A percentile compares a stretch with the other conserved stretches of the same genome.
These are phyloP conservation scores for Haplosporangium sp. DNA, from an alignment of 371 early-diverging fungal genomes.

Conservation along the genomic window DNA sequence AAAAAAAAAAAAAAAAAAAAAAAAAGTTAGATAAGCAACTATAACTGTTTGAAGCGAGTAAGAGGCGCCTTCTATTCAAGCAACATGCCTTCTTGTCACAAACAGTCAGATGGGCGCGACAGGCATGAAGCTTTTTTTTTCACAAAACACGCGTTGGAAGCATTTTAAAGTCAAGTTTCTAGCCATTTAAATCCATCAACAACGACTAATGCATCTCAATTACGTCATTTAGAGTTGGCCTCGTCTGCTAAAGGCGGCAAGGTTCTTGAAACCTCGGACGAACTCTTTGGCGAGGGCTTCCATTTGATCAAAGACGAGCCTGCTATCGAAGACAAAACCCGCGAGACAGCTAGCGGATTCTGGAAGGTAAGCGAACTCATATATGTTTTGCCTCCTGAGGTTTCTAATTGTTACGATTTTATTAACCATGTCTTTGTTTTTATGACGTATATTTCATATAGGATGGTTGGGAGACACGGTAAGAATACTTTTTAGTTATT, in stretches of 20 bases:
- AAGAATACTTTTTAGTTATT: neutral
- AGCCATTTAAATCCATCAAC: neutral
- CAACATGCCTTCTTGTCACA: too few species aligned
- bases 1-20: too few species aligned
- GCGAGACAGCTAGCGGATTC: constrained; percentile 46
- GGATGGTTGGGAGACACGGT: constrained; percentile 88
- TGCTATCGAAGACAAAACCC: constrained; percentile 64
- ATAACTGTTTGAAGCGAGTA: too few species aligned
- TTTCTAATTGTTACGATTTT: neutral
- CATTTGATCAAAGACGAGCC: constrained; percentile 79
- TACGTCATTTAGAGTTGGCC: constrained; percentile 70
- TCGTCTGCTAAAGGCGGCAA: constrained; percentile 71
- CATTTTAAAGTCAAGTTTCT: neutral
- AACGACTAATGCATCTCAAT: neutral
- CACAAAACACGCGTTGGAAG: too few species aligned
- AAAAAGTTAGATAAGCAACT: too few species aligned
- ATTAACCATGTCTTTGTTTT: too few species aligned
- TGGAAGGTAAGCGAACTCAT: constrained; percentile 40
- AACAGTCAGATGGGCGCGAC: too few species aligned
- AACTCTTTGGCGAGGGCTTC: constrained; percentile 84
- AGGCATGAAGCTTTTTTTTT: too few species aligned
- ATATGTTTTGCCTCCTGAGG: neutral
- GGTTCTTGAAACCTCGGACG: constrained; percentile 81
- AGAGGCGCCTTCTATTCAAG: too few species aligned
- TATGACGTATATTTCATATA: constrained; percentile 11